Evolutionary conservation across 345 rosid genomes (phyloP), one percentile per base, ranked within the genome.

Genomic region (Chamaenerion angustifolium): DNA sequence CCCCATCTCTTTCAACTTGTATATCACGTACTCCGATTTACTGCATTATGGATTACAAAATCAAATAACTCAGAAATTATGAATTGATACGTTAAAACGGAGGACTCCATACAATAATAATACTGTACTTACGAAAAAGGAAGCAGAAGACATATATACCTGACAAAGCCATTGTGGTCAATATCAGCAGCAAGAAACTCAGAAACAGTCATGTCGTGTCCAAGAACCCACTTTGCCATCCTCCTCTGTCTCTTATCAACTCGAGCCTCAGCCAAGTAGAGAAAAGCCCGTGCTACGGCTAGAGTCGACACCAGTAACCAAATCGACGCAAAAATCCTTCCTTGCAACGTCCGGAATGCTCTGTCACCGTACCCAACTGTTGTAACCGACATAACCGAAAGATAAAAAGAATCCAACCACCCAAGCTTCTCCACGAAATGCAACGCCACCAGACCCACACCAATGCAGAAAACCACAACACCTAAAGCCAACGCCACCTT

Each of bases 11-110:
- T 31, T 31, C 10, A 31, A 8, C 37, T 95, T 82, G 63, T 63
- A 59, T 65, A 50, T 41, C 12, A 77, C 93, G 58, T 85, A 85
- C 74, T 75, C 85, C 64, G 83, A 85, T 61, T 73, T 88, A 6
- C 74, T 82, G 43, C 64, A 46, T n/a, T n/a, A n/a, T n/a, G n/a
- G n/a, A n/a, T n/a, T n/a, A 56, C 62, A 78, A 21, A 4, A n/a
- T n/a, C n/a, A n/a, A 21, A 21, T 2, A 21, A 21, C 25, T 2
- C 25, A 21, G 25, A 21, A 21, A 21, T 21, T 0, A 21, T 21
- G 25, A 21, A n/a, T n/a, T n/a, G n/a, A n/a, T n/a, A n/a, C 56
- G 42, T 87, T 69, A 79, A 67, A 60, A 77, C 69, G 6, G 79
- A 79, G 48, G 76, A 21, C 25, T 21, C 25, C 37, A 31, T 31